Evolutionary conservation across 345 rosid species (phyloP), one percentile per base, ranked within the genome.

Genomic region (Salix udensis): DNA sequence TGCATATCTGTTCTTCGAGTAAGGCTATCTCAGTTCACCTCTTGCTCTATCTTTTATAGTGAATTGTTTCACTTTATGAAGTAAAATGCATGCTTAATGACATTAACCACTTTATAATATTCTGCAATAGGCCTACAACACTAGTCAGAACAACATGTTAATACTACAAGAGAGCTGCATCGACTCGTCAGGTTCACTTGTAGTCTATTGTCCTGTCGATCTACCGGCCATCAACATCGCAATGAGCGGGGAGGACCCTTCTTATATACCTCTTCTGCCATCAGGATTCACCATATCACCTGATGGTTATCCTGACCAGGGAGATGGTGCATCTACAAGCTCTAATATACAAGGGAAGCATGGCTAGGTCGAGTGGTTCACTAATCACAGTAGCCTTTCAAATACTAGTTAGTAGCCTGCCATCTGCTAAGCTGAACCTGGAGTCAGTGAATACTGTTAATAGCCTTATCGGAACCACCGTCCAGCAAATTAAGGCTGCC

Each of bases 361-460:
- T 73, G 7, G 88, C 82, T 14, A 74, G 90, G 69, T 86, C 90
- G 0, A 76, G 87, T 11, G 95, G 97, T 40, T 92, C 97, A 8
- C 83, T 96, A 76, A 86, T 96, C 23, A 89, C 99, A 1, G 97
- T 96, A 68, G 96, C 96, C 0, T 96, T 96, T 81, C 99, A 96
- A 87, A 96, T 96, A 80, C 84, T 92, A 78, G 96, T 96, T 34
- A 92, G 92, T 87, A 92, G 88, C 85, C 75, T 89, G 82, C 99
- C 98, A 53, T 88, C 97, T 1, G 94, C 97, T 0, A 96, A 88
- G 81, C 90, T 96, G 72, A 96, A 91, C 85, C 68, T 93, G 89
- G 99, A 96, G 85, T 96, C 99, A 6, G 99, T 96, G 77, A 87
- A 87, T 48, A 96, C 97, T 23, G 94, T 96, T 71, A 93, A 96